Evolutionary conservation across 176 grass and related monocot genomes (phyloP).

Genomic region (Melocanna baccifera): DNA sequence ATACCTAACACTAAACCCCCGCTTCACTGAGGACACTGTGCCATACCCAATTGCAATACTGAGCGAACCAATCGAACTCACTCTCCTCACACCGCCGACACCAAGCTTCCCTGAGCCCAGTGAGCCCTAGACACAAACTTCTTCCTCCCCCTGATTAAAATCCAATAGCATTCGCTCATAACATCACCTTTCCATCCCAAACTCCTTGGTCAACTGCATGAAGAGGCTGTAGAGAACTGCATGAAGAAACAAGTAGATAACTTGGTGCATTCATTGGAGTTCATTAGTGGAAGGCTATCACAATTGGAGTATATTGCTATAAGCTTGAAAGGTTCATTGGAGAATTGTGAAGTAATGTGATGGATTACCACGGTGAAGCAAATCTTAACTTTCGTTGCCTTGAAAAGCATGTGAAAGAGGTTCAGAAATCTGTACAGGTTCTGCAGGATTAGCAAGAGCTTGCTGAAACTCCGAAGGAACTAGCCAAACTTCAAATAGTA

Average conservation of each 20-base stretch:
- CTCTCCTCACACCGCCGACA: no score
- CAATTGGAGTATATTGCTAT: constrained; percentile 85
- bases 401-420: constrained; percentile 82
- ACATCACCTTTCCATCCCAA: no score
- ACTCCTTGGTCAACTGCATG: no score
- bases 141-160: no score
- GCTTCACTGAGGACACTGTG: no score
- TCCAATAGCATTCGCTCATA: no score
- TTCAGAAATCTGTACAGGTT: constrained; percentile 74
- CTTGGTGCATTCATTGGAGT: constrained; percentile 72
- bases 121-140: no score
- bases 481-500: constrained; percentile 64
- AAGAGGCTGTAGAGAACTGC: constrained; percentile 74
- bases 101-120: no score
- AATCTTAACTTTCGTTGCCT: constrained; percentile 65
- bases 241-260: constrained; percentile 98
- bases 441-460: constrained; percentile 87
- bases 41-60: no score
- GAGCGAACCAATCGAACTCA: no score
- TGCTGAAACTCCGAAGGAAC: constrained; percentile 69
- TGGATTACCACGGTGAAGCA: constrained; percentile 64
- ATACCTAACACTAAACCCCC: no score
- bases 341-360: constrained; percentile 74
- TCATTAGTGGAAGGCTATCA: constrained; percentile 73
- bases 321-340: constrained; percentile 85